Base-by-base conservation (phyloP, 2,329 filamentous ascomycete species). In the Ophiostoma sp. region DNA sequence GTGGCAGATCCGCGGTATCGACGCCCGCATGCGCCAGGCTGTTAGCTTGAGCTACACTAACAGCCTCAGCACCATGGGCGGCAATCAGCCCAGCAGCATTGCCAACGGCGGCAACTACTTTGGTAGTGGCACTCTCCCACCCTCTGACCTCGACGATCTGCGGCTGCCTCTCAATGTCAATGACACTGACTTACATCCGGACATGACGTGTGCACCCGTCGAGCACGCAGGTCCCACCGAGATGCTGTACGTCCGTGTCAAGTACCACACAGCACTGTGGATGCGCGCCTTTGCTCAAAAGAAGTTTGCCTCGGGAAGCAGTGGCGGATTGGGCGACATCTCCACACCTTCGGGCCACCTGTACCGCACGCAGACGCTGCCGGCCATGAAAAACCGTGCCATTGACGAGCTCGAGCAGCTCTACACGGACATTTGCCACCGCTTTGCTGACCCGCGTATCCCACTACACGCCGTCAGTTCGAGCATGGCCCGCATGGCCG, bases 131-230 rank as follows among this genome's bases (percentile, higher is more conserved):
- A 72, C 63, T 70, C 84, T 85, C 55, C 84, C 77, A 82, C 84
- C 1, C 84, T 82, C 72, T 55, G 12, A 63, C 45, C 11, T 75
- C 17, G 3, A 70, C 1, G 84, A 87, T 36, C 86, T 87, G 0
- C 84, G 86, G 59, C 82, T 88, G 78, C 88, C 88, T 0, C 81
- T 87, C 1, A 90, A 90, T 73, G 79, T 89, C 69, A 86, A 90
- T 74, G 89, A 90, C 74, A 78, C 77, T 17, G 87, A 88, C 61
- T 78, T 90, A 0, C 79, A 81, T 3, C 86, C 87, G 0, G 80
- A 82, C 11, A 87, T 87, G 83, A 81, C 79, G 6, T 82, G 84
- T 0, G 83, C 86, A 1, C 87, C 87, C 0, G 76, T 82, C 0
- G 83, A 87, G 15, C 82, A 85, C 1, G 76, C 79, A 2, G 85